These are phyloP conservation scores for Claviceps citrina DNA, from an alignment of 2,329 filamentous ascomycete genomes.

Conservation along the genomic window DNA sequence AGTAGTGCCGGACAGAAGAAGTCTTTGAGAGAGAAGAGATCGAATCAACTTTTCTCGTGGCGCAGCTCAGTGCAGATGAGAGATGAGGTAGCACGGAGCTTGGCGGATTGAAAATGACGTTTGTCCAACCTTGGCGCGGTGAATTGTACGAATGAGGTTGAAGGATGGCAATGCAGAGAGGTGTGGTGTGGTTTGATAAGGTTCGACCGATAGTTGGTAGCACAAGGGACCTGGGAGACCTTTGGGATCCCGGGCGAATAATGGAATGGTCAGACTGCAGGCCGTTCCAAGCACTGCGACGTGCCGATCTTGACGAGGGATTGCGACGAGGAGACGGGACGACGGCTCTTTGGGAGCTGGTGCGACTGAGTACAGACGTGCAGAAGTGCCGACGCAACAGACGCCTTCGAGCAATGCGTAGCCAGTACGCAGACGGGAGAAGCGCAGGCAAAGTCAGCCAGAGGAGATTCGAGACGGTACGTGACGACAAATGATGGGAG, in stretches of 20 bases:
- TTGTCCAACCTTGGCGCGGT: conserved; percentile 8
- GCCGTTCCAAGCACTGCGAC: conserved; percentile 4
- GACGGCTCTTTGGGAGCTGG: too few relatives aligned
- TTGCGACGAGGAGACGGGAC: too few relatives aligned
- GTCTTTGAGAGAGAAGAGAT: background rate
- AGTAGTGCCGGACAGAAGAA: background rate
- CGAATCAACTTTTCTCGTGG: too few relatives aligned
- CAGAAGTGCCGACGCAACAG: too few relatives aligned
- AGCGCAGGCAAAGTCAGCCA: conserved; percentile 1
- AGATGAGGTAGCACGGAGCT: conserved; percentile 6
- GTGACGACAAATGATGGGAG: background rate
- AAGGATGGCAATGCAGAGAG: background rate
- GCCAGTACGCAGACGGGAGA: conserved; percentile 1
- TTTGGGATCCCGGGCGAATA: background rate
- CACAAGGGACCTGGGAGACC: too few relatives aligned
- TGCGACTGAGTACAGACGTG: too few relatives aligned
- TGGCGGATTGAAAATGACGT: conserved; percentile 14
- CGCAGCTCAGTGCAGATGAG: conserved; percentile 4
- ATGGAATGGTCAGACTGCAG: conserved; percentile 5
- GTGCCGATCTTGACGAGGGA: too few relatives aligned
- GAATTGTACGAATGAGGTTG: conserved; percentile 4
- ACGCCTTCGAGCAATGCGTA: too few relatives aligned
- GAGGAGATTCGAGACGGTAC: background rate
- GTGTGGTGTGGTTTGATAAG: background rate
- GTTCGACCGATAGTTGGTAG: background rate